phyloP scores from a whole-genome alignment of 2,329 filamentous ascomycete species.

The Cercospora beticola region DNA sequence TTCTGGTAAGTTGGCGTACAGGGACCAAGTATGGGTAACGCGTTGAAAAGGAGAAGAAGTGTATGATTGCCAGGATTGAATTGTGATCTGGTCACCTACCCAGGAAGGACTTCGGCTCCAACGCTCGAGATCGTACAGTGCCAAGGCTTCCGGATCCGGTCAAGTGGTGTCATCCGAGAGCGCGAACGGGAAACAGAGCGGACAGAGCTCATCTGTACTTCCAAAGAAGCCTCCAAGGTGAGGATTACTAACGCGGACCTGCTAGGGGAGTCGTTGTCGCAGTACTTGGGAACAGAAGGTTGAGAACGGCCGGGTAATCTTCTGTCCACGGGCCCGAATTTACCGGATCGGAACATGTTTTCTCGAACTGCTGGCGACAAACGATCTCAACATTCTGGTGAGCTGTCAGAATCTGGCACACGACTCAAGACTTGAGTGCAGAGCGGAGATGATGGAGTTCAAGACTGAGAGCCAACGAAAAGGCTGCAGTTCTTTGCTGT shows the following conservation, averaged over 20 bases:
- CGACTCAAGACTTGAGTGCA: background rate
- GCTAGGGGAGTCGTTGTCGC: background rate
- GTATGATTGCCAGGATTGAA: background rate
- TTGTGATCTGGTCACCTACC: background rate
- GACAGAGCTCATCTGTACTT: background rate
- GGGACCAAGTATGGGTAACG: background rate
- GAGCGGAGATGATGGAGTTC: background rate
- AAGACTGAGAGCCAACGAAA: background rate
- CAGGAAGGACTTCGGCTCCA: background rate
- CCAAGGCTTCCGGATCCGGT: background rate
- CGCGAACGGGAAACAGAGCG: background rate
- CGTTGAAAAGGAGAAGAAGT: background rate
- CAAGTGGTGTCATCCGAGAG: background rate
- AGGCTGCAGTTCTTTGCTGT: background rate
- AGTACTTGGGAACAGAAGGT: background rate
- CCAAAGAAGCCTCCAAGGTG: background rate
- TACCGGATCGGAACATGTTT: background rate
- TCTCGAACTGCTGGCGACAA: background rate
- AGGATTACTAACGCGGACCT: background rate
- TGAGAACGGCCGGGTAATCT: background rate
- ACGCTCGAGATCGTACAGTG: background rate
- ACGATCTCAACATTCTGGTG: background rate
- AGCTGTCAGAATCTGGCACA: background rate
- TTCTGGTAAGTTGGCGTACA: background rate
- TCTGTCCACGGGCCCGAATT: background rate